Percentiles rank a stretch among this genome's conserved stretches.
These are phyloP conservation scores for Tinospora cordifolia DNA, from an alignment of 164 flowering plant species.

Conservation along the genomic window DNA sequence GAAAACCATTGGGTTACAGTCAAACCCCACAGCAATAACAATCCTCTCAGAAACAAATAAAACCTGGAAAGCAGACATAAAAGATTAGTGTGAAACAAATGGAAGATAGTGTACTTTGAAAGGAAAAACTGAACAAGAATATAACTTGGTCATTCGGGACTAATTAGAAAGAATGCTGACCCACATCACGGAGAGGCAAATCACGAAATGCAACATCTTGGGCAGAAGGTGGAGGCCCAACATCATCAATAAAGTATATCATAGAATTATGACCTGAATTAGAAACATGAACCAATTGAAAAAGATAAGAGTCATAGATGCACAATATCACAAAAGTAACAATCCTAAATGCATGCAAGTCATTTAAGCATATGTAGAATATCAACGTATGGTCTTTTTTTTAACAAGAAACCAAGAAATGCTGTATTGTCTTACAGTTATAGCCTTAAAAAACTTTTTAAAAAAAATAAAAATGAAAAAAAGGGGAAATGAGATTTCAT, in stretches of 20 bases:
- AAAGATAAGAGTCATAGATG: background rate
- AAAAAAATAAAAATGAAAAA: too few relatives aligned
- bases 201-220: constrained; percentile 84
- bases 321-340: background rate
- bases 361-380: background rate
- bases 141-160: background rate
- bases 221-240: constrained; percentile 92
- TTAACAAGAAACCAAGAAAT: too few relatives aligned
- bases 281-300: background rate
- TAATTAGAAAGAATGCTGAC: constrained; percentile 86
- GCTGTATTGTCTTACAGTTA: too few relatives aligned
- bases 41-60: constrained; percentile 82
- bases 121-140: background rate
- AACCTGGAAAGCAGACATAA: constrained; percentile 39
- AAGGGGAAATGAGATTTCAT: too few relatives aligned
- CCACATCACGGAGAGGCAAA: constrained; percentile 99
- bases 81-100: background rate
- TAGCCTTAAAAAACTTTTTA: too few relatives aligned
- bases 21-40: constrained; percentile 93
- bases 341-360: background rate
- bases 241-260: constrained; percentile 95
- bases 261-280: constrained; percentile 85
- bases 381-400: background rate
- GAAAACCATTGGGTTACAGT: constrained; percentile 87
- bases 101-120: constrained; percentile 5